These are phyloP conservation scores for Yarrowia galli DNA, from an alignment of 1,139 yeast species.

Conservation along the genomic window DNA sequence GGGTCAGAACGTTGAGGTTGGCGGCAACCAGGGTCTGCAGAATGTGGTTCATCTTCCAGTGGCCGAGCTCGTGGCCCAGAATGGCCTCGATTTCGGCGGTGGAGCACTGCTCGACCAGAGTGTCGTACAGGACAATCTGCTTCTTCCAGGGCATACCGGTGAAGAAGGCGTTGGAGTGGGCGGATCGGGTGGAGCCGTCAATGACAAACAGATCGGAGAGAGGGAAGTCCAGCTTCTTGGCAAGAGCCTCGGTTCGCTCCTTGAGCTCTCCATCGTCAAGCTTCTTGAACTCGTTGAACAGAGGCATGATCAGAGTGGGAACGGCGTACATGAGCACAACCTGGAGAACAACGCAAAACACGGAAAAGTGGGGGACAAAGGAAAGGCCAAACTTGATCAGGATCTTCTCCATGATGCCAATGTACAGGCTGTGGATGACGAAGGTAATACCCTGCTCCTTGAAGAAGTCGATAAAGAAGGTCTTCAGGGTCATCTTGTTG, in stretches of 20 bases:
- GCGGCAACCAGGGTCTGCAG: conserved; percentile 69
- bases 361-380: conserved; percentile 80
- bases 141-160: conserved; percentile 96
- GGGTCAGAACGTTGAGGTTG: conserved; percentile 68
- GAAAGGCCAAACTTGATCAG: conserved; percentile 79
- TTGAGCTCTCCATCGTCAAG: conserved; percentile 90
- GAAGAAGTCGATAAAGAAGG: conserved; percentile 76
- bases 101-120: conserved; percentile 80
- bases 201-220: conserved; percentile 81
- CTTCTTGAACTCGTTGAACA: conserved; percentile 90
- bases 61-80: conserved; percentile 96
- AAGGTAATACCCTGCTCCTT: conserved; percentile 64
- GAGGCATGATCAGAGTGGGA: conserved; percentile 88
- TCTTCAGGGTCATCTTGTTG: conserved; percentile 75
- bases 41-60: conserved; percentile 91
- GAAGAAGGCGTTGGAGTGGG: conserved; percentile 96
- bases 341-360: conserved; percentile 73
- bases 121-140: conserved; percentile 91
- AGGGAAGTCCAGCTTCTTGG: conserved; percentile 80
- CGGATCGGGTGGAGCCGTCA: conserved; percentile 94
- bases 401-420: conserved; percentile 79
- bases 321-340: conserved; percentile 70
- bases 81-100: conserved; percentile 89
- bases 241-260: conserved; percentile 78
- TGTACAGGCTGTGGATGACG: conserved; percentile 72